Evolutionary conservation across 176 grass and related monocot species (phyloP).

Genomic region (Coix lacrymajobi): DNA sequence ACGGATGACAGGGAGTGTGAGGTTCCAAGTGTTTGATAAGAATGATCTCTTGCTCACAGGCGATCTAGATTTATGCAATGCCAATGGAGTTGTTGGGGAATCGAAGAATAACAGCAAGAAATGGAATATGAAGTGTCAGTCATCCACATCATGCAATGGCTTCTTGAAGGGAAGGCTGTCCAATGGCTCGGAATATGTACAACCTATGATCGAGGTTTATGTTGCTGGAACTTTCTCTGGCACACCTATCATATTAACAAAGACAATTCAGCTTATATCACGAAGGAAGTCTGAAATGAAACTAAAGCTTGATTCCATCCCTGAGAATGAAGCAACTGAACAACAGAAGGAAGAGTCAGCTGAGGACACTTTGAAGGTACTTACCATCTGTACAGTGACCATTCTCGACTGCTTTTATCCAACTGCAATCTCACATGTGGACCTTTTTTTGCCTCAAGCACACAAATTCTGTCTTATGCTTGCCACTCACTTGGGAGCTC

Average conservation of each 20-base stretch:
- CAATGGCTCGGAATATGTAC: slow-evolving; percentile 30
- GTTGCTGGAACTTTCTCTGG: slow-evolving; percentile 78
- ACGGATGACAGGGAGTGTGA: slow-evolving; percentile 87
- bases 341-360: slow-evolving; percentile 48
- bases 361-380: slow-evolving; percentile 56
- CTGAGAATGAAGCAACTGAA: slow-evolving; percentile 71
- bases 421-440: neutral
- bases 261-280: slow-evolving; percentile 66
- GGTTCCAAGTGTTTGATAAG: slow-evolving; percentile 85
- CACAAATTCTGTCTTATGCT: neutral
- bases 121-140: slow-evolving; percentile 79
- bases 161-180: slow-evolving; percentile 64
- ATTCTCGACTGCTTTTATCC: neutral
- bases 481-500: neutral
- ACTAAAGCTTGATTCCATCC: slow-evolving; percentile 64
- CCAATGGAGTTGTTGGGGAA: slow-evolving; percentile 50
- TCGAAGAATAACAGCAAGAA: slow-evolving; percentile 53
- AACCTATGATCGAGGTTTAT: slow-evolving; percentile 77
- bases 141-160: slow-evolving; percentile 31
- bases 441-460: slow-evolving; percentile 2
- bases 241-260: slow-evolving; percentile 79
- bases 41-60: slow-evolving; percentile 67
- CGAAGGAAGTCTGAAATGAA: slow-evolving; percentile 74
- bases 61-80: slow-evolving; percentile 58
- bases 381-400: neutral